Conservation (phyloP, 2,329 filamentous ascomycete genomes). For the Pochonia chlamydosporia region DNA sequence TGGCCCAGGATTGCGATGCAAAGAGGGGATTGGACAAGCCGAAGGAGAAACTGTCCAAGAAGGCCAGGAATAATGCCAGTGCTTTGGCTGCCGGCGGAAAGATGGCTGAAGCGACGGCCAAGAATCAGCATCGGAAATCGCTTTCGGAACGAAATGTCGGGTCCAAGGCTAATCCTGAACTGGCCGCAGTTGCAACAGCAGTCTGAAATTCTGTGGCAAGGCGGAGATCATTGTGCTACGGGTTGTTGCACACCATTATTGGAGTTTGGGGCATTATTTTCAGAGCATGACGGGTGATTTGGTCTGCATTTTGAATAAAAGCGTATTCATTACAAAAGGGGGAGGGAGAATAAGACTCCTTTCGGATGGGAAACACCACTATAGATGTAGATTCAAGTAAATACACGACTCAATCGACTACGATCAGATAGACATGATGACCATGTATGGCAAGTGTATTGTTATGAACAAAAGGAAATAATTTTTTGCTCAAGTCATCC, state of each 20-base stretch:
- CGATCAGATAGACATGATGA: no score
- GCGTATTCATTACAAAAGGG: background rate
- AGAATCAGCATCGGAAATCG: conserved; percentile 24
- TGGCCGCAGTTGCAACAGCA: conserved; percentile 16
- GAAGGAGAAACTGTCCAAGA: conserved; percentile 22
- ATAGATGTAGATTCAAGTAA: no score
- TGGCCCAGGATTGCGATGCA: conserved; percentile 61
- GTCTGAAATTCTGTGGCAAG: background rate
- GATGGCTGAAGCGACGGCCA: conserved; percentile 32
- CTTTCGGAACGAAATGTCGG: conserved; percentile 28
- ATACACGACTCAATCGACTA: background rate
- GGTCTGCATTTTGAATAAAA: background rate
- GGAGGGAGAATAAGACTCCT: background rate
- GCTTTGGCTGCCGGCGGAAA: conserved; percentile 45
- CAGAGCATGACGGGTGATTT: background rate
- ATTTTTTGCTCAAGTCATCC: background rate
- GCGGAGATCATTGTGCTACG: conserved; percentile 7
- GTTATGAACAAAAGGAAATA: background rate
- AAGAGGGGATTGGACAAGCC: conserved; percentile 54
- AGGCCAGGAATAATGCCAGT: conserved; percentile 27
- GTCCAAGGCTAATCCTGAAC: conserved; percentile 16
- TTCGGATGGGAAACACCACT: no score
- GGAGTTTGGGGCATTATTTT: background rate
- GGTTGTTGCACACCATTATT: background rate
- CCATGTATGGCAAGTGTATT: conserved; percentile 1